Conservation (phyloP, 495 filamentous ascomycete species). For the Trichocladium uniseriatum region DNA sequence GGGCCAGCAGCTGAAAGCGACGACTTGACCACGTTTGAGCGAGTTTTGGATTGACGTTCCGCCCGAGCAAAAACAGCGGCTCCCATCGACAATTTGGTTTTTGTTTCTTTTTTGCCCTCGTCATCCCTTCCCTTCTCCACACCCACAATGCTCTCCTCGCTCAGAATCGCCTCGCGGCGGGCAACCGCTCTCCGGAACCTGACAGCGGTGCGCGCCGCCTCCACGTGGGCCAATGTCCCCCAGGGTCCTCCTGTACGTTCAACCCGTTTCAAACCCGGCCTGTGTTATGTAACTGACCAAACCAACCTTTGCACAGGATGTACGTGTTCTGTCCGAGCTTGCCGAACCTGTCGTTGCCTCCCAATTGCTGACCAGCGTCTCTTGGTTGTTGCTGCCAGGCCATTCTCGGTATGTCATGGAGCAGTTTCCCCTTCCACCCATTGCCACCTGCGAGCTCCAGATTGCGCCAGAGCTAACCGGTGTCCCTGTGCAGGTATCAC, state of each 20-base stretch:
- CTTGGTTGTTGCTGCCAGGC: constrained; percentile 42
- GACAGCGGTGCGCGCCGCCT: constrained; percentile 57
- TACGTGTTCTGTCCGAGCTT: constrained; percentile 37
- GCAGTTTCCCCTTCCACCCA: not conserved
- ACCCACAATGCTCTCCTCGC: constrained; percentile 25
- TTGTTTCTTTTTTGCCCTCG: not conserved
- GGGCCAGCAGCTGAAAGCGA: not conserved
- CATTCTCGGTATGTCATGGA: constrained; percentile 59
- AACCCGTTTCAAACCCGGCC: constrained; percentile 17
- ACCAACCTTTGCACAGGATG: constrained; percentile 41
- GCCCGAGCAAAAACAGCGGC: too few species aligned
- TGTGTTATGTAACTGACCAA: constrained; percentile 9
- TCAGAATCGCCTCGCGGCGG: constrained; percentile 28
- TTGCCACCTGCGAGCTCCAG: not conserved
- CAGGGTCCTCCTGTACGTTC: constrained; percentile 84
- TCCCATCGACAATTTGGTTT: not conserved
- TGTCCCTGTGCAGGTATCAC: constrained; percentile 61
- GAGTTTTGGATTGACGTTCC: too few species aligned
- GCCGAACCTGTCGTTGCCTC: not conserved
- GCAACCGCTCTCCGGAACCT: constrained; percentile 31
- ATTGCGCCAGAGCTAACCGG: too few species aligned
- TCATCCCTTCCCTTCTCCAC: not conserved
- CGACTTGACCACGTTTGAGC: not conserved
- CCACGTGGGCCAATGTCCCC: constrained; percentile 80
- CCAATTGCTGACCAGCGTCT: constrained; percentile 16